These are phyloP conservation scores for Ambrosiella xylebori DNA, from an alignment of 2,329 filamentous ascomycete species.

Conservation along the genomic window DNA sequence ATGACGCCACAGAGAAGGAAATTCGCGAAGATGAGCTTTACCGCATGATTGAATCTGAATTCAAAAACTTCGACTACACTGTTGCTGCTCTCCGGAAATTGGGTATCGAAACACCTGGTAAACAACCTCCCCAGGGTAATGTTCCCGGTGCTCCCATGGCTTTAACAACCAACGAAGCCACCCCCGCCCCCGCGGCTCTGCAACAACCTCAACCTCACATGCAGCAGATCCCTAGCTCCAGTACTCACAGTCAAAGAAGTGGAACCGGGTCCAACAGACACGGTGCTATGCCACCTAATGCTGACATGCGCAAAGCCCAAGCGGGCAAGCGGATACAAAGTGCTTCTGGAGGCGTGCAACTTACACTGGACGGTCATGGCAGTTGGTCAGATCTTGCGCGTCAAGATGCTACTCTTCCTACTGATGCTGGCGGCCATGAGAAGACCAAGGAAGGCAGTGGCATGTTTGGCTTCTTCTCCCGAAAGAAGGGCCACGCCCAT, in stretches of 20 bases:
- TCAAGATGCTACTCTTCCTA: constrained; percentile 58
- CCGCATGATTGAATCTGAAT: constrained; percentile 83
- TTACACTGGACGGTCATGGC: constrained; percentile 74
- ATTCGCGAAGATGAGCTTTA: constrained; percentile 90
- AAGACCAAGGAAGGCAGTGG: constrained; percentile 49
- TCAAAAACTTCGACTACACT: constrained; percentile 91
- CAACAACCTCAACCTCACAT: constrained; percentile 4
- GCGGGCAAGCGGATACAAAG: constrained; percentile 47
- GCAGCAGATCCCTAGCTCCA: constrained; percentile 6
- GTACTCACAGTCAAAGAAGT: constrained; percentile 12
- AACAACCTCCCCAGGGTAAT: background rate
- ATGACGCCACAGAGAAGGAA: constrained; percentile 88
- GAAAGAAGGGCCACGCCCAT: constrained; percentile 77
- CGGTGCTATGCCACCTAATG: constrained; percentile 1
- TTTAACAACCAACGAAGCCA: constrained; percentile 34
- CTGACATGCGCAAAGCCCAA: constrained; percentile 11
- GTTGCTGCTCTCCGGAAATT: constrained; percentile 38
- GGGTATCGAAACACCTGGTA: constrained; percentile 5
- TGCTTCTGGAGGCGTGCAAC: constrained; percentile 70
- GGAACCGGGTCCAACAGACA: constrained; percentile 2
- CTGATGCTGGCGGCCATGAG: constrained; percentile 42
- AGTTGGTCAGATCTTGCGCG: constrained; percentile 86
- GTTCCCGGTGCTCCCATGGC: constrained; percentile 17
- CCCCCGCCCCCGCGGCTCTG: constrained; percentile 21
- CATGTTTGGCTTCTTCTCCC: constrained; percentile 75